phyloP scores from a whole-genome alignment of 2,329 filamentous ascomycete genomes.

The Talaromyces albobiverticillius region DNA sequence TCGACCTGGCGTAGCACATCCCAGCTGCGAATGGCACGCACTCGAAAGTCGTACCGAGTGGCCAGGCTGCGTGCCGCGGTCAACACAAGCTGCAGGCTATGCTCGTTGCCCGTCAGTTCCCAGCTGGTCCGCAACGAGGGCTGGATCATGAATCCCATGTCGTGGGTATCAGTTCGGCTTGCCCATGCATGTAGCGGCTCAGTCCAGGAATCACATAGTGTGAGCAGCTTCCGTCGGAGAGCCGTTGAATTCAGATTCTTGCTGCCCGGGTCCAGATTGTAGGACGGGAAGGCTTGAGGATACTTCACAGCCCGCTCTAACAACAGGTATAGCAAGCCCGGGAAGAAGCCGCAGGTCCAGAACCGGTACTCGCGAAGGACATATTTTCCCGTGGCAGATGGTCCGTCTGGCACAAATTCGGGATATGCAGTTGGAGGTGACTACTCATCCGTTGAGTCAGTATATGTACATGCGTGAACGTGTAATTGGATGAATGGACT shows the following conservation, averaged over 20 bases:
- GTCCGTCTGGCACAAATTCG: constrained; percentile 12
- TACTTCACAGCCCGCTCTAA: constrained; percentile 9
- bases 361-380: constrained; percentile 15
- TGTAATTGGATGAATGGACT: background rate
- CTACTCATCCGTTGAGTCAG: background rate
- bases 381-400: constrained; percentile 12
- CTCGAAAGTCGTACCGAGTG: background rate
- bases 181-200: background rate
- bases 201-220: background rate
- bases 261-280: background rate
- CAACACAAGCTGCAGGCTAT: background rate
- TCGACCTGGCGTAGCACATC: constrained; percentile 18
- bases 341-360: constrained; percentile 20
- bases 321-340: constrained; percentile 13
- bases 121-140: background rate
- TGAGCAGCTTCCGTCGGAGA: background rate
- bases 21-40: constrained; percentile 15
- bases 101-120: background rate
- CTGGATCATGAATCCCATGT: constrained; percentile 1
- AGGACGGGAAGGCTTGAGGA: background rate
- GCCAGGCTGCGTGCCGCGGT: background rate
- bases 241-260: background rate
- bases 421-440: constrained; percentile 13
- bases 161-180: background rate
- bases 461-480: too few species aligned